Evolutionary conservation across 345 rosid species (phyloP).

Genomic region (Eucalyptus marginata): DNA sequence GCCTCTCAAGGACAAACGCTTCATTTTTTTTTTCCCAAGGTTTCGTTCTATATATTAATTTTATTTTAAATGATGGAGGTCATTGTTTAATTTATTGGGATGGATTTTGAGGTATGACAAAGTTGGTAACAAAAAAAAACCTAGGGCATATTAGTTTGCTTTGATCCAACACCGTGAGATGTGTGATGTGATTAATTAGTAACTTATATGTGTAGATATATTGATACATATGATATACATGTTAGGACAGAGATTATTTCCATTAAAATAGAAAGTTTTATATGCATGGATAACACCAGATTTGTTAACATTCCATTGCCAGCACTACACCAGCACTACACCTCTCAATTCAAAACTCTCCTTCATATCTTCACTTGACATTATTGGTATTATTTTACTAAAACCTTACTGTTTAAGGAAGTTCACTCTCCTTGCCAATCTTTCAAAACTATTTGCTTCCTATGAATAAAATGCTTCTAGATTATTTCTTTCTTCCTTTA

Average conservation of each 20-base stretch:
- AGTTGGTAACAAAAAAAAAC: no score
- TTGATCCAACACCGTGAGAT: no score
- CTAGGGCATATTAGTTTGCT: no score
- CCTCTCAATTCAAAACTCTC: not conserved
- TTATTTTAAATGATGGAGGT: not conserved
- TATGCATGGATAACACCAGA: not conserved
- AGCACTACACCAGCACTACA: not conserved
- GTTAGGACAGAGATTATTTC: no score
- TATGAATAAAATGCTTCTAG: not conserved
- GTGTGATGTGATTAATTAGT: no score
- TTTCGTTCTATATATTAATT: not conserved
- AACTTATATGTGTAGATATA: no score
- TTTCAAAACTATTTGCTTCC: not conserved
- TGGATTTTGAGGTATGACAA: no score
- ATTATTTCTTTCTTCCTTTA: not conserved
- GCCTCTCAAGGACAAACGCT: not conserved
- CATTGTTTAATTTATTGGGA: no score
- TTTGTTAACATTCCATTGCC: not conserved
- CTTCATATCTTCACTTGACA: not conserved
- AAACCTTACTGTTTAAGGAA: not conserved
- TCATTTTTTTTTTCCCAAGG: not conserved
- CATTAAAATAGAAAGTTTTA: no score
- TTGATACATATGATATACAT: no score
- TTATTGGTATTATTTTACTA: not conserved
- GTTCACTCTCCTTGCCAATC: not conserved